Evolutionary conservation across 352 stramenopile species (phyloP), one percentile per base, ranked within the genome.

Genomic region (Thalassiosira ordinaria): DNA sequence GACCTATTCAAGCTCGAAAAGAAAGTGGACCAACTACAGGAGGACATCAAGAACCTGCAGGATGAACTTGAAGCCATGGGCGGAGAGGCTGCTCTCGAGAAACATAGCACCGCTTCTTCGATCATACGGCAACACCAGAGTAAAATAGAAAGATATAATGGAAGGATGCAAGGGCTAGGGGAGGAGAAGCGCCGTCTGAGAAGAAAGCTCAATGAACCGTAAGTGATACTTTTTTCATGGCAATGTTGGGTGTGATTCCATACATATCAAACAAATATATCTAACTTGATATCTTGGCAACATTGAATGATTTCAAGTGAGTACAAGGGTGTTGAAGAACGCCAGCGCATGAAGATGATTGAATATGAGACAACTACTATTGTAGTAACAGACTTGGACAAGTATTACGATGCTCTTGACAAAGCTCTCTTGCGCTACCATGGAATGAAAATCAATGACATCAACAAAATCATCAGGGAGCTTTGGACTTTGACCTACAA

Each of bases 401-500:
- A 97, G 39, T 99, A 99, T 89, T 98, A 97, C 79, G 96, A 95
- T 71, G 91, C 93, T 20, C 78, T 96, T 14, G 97, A 99, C 75
- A 95, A 98, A 68, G 97, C 97, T 1, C 89, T 99, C 22, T 88
- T 98, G 46, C 88, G 96, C 56, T 99, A 98, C 84, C 98, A 99
- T 85, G 95, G 92, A 18, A 97, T 98, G 69, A 99, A 99, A 83
- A 98, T 99, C 56, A 94, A 95, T 47, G 97, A 99, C 73, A 99
- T 99, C 84, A 99, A 99, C 90, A 97, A 97, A 35, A 98, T 98
- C 64, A 99, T 99, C 76, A 91, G 93, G 24, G 97, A 98, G 56
- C 85, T 99, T 14, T 99, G 97, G 97, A 92, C 97, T 67, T 94
- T 98, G 33, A 99, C 97, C 1, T 99, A 99, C 93, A 98, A 98